Base-by-base conservation (phyloP, 1,139 yeast genomes). In the Magnusiomyces fungicola region DNA sequence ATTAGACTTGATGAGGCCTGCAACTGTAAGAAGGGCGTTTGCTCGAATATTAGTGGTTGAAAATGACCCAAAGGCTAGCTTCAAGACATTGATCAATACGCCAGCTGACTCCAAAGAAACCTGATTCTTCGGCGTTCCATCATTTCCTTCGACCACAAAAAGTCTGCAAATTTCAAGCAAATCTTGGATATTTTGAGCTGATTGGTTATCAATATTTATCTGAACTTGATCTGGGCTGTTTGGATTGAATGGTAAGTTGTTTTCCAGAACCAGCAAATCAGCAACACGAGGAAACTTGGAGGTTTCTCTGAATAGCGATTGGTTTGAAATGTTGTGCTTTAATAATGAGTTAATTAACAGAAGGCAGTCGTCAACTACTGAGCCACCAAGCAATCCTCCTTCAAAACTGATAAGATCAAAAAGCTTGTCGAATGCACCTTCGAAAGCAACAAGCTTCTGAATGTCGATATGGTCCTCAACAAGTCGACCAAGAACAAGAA, bases 361-460 rank as follows among this genome's bases (percentile, higher is more conserved):
- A 52, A 94, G 70, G 64, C 96, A 87, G 67, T 94, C 97, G 61
- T 86, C 94, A 5, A 90, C 95, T 29, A 88, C 79, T 25, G 89
- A 75, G n/a, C 95, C 89, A 6, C 95, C 97, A 51, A 90, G 75
- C 10, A 89, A 75, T 0, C 96, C 96, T 19, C 96, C 97, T 65
- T 92, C 97, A 56, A 80, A 84, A 25, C 80, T 81, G 24, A 92
- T 82, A 14, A 92, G 84, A 38, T 72, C 74, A 59, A 92, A 89
- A 18, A 90, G 68, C 55, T 76, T 79, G 56, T 88, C 97, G 62
- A 92, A 90, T 0, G 95, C 84, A 56, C 88, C 90, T 64, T 92
- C 97, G 62, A 94, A 94, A 0, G 96, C 98, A 16, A 92, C 95
- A 22, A 92, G 71, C 62, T 90, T 90, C 64, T 94, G 98, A 39